A percentile compares a stretch with the other conserved stretches of the same genome.
Evolutionary conservation across 2,329 filamentous ascomycete species (phyloP).

Genomic region (Cercospora sojina): DNA sequence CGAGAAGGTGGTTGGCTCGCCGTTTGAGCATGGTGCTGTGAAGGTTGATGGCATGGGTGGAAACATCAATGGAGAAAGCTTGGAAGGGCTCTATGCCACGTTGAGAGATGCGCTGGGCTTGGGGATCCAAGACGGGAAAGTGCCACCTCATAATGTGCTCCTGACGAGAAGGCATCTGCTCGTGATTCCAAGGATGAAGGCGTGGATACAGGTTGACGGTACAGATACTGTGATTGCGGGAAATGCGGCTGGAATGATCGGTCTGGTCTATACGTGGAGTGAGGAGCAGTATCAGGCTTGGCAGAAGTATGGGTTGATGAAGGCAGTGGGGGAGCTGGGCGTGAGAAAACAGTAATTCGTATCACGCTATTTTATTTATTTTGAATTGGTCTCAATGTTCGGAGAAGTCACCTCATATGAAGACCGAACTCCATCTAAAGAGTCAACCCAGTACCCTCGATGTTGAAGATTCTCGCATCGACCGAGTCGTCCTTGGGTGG

Average conservation of each 20-base stretch:
- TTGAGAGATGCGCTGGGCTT: constrained; percentile 19
- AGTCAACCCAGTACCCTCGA: constrained; percentile 1
- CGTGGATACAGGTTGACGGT: constrained; percentile 27
- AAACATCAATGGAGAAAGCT: not conserved
- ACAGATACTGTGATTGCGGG: constrained; percentile 22
- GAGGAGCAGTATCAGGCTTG: constrained; percentile 24
- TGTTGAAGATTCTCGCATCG: not conserved
- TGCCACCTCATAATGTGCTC: constrained; percentile 39
- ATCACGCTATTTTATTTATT: not conserved
- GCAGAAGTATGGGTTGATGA: constrained; percentile 20
- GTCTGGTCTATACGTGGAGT: constrained; percentile 32
- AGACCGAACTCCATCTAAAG: not conserved
- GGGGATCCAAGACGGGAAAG: constrained; percentile 15
- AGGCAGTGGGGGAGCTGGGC: constrained; percentile 22
- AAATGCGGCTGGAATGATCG: constrained; percentile 42
- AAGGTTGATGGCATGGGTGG: not conserved
- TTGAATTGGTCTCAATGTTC: not conserved
- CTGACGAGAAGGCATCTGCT: constrained; percentile 38
- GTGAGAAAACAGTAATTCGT: no score
- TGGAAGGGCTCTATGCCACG: constrained; percentile 23
- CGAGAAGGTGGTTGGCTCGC: not conserved
- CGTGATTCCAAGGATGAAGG: constrained; percentile 38
- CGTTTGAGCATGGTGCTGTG: constrained; percentile 12
- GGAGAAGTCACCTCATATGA: not conserved
- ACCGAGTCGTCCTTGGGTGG: not conserved